Evolutionary conservation across 164 flowering plant species (phyloP).

Genomic region (grape (Vitis vinifera)): DNA sequence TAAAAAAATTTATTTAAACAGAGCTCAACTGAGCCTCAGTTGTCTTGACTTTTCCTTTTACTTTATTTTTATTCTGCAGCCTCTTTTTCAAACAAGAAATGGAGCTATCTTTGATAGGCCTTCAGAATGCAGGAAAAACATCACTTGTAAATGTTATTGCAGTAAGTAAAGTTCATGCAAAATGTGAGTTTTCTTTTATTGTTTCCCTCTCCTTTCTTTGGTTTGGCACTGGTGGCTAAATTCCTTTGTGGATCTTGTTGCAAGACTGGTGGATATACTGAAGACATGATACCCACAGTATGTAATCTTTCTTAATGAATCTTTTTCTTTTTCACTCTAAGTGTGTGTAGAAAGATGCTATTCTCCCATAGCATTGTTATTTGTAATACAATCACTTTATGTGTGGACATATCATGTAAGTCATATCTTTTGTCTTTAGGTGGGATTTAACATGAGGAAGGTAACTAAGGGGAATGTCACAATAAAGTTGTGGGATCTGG

Average conservation of each 20-base stretch:
- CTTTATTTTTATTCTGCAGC: background rate
- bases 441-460: slow-evolving; percentile 96
- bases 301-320: slow-evolving; percentile 21
- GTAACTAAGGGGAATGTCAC: slow-evolving; percentile 96
- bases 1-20: too few relatives aligned
- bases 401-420: too few relatives aligned
- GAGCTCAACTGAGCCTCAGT: too few relatives aligned
- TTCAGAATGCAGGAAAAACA: slow-evolving; percentile 97
- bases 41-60: too few relatives aligned
- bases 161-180: slow-evolving; percentile 41
- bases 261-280: slow-evolving; percentile 96
- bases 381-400: too few relatives aligned
- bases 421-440: slow-evolving; percentile 37
- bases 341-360: background rate
- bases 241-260: background rate
- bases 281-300: slow-evolving; percentile 99
- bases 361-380: too few relatives aligned
- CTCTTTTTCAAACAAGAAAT: slow-evolving; percentile 72
- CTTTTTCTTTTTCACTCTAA: background rate
- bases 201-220: background rate
- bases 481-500: slow-evolving; percentile 98
- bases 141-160: slow-evolving; percentile 96
- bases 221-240: background rate
- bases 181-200: background rate
- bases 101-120: slow-evolving; percentile 96